These are phyloP conservation scores for Chaetomium sp. DNA, from an alignment of 2,329 filamentous ascomycete genomes.

Conservation along the genomic window DNA sequence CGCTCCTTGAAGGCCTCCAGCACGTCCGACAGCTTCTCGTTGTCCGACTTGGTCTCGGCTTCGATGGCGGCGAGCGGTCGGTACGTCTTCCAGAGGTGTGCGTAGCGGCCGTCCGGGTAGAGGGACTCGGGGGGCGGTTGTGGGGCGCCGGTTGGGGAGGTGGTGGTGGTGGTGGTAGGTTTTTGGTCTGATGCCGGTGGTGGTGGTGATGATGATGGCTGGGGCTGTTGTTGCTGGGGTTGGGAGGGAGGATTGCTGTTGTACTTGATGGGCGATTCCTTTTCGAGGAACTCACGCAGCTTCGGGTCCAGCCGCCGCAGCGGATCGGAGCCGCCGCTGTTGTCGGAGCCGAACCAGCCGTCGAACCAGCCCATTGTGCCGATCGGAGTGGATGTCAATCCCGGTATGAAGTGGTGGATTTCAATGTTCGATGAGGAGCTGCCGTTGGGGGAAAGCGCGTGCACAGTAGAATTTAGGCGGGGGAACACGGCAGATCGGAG, in stretches of 20 bases:
- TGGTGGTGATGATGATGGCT: slow-evolving; percentile 17
- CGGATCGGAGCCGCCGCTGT: slow-evolving; percentile 57
- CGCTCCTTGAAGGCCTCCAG: slow-evolving; percentile 83
- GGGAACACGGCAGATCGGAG: slow-evolving; percentile 21
- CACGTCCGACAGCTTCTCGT: slow-evolving; percentile 78
- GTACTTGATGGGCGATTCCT: slow-evolving; percentile 78
- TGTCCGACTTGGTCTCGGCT: slow-evolving; percentile 68
- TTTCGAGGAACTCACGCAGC: slow-evolving; percentile 80
- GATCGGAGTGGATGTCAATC: neutral
- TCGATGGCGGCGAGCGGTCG: slow-evolving; percentile 71
- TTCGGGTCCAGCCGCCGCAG: slow-evolving; percentile 77
- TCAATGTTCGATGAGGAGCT: neutral
- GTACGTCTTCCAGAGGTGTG: slow-evolving; percentile 93
- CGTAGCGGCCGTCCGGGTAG: slow-evolving; percentile 66
- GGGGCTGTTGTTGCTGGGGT: slow-evolving; percentile 13
- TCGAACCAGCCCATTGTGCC: slow-evolving; percentile 59
- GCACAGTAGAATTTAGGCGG: slow-evolving; percentile 26
- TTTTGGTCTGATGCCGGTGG: slow-evolving; percentile 8
- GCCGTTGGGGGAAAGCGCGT: neutral
- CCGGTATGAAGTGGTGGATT: neutral
- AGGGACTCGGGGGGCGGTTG: slow-evolving; percentile 54
- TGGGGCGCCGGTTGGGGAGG: neutral
- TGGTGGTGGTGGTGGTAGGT: neutral
- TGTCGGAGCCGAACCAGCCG: slow-evolving; percentile 52
- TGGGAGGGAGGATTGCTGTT: slow-evolving; percentile 17